phyloP scores from a whole-genome alignment of 139 green algal genomes.

The Chlorella sp. region DNA sequence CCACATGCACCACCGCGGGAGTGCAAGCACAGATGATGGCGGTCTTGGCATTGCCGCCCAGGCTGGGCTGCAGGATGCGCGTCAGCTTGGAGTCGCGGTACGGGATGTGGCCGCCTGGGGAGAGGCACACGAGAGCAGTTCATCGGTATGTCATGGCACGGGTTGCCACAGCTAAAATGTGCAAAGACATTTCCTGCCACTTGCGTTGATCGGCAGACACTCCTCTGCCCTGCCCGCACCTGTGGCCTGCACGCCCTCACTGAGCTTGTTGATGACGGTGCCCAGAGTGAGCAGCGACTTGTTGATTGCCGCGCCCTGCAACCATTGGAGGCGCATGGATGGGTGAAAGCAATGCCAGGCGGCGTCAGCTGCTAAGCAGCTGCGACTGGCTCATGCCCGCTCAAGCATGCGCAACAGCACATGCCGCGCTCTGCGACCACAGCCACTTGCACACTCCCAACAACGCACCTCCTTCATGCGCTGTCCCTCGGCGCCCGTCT shows the following conservation, averaged over 20 bases:
- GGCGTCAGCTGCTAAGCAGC: too few species aligned
- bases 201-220: too few species aligned
- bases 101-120: constrained; percentile 82
- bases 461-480: constrained; percentile 86
- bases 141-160: too few species aligned
- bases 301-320: constrained; percentile 91
- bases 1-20: constrained; percentile 74
- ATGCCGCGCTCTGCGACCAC: too few species aligned
- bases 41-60: constrained; percentile 97
- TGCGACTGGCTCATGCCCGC: too few species aligned
- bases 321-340: too few species aligned
- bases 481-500: constrained; percentile 95
- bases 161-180: too few species aligned
- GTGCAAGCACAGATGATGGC: constrained; percentile 96
- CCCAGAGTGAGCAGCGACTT: constrained; percentile 90
- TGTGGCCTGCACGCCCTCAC: constrained; percentile 55
- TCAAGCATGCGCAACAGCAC: too few species aligned
- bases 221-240: neutral
- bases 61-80: constrained; percentile 91
- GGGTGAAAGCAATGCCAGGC: too few species aligned
- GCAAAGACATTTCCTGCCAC: too few species aligned
- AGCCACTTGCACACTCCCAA: too few species aligned
- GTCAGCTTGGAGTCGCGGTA: constrained; percentile 94
- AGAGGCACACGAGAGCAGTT: too few species aligned
- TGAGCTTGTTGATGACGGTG: constrained; percentile 98